Base-by-base conservation (phyloP, 2,329 filamentous ascomycete genomes). In the Nothophoma quercina region DNA sequence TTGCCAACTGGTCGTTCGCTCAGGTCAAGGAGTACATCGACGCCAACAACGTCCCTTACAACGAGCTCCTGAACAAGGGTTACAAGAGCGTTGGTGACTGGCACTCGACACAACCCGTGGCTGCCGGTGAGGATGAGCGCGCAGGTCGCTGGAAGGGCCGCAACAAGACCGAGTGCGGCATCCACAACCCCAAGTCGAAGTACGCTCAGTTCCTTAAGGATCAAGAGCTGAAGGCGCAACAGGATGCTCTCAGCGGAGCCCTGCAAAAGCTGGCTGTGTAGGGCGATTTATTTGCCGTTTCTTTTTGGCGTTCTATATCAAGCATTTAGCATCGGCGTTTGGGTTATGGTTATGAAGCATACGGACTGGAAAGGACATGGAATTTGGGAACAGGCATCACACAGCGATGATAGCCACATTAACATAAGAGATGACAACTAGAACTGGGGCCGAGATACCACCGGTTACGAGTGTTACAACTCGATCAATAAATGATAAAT, bases 51-150 rank as follows among this genome's bases (percentile, higher is more conserved):
- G 92, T 99, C 4, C 95, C 95, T 0, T 98, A 96, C 83, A 99
- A 99, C 74, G 87, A 84, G 57, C 85, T 99, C 23, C 84, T 99
- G 38, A 91, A 97, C 78, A 83, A 82, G 54, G 95, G 95, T n/a
- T 99, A 99, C 84, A 97, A 98, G 84, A 96, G 91, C 61, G 84
- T 99, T 58, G 95, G 95, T 57, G 95, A 99, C 81, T 98, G 93
- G 91, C 95, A 99, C 83, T 96, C 92, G 42, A 99, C 95, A 4
- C 88, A 81, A 60, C 93, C 95, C 10, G 92, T 98, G 56, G 86
- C 83, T 59, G 91, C 93, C 53, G 90, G 90, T 61, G 95, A 99
- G 78, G 95, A 98, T 69, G 95, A 99, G 85, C 88, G 95, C 43
- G 89, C 95, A 7, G 95, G 95, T 52, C 88, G 95, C 64, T 99